These are phyloP conservation scores for Hirsutella rhossiliensis DNA, from an alignment of 2,329 filamentous ascomycete genomes.

Conservation along the genomic window DNA sequence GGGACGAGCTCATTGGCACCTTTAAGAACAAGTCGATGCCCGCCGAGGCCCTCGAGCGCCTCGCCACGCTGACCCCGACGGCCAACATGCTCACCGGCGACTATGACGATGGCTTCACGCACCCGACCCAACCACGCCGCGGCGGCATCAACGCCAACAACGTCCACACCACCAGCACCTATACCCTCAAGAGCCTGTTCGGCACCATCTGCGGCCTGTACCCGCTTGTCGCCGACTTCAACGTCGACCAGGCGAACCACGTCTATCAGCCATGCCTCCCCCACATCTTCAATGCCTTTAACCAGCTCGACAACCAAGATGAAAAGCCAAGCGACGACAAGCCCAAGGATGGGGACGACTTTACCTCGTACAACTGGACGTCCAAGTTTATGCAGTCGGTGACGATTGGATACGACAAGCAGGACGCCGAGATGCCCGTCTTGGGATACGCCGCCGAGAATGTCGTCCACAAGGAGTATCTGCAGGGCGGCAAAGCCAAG, in stretches of 20 bases:
- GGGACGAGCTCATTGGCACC: slow-evolving; percentile 20
- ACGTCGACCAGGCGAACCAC: slow-evolving; percentile 27
- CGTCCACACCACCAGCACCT: slow-evolving; percentile 27
- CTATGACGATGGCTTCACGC: slow-evolving; percentile 19
- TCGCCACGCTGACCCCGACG: slow-evolving; percentile 16
- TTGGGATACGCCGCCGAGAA: slow-evolving; percentile 17
- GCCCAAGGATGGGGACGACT: slow-evolving; percentile 4
- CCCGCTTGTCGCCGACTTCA: slow-evolving; percentile 28
- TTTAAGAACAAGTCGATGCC: slow-evolving; percentile 19
- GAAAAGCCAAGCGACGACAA: neutral
- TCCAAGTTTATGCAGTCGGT: slow-evolving; percentile 21
- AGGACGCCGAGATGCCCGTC: slow-evolving; percentile 15
- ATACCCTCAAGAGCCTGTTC: slow-evolving; percentile 29
- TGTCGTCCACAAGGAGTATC: slow-evolving; percentile 15
- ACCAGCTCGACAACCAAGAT: slow-evolving; percentile 7
- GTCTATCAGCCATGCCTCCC: slow-evolving; percentile 33
- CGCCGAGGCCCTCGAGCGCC: slow-evolving; percentile 13
- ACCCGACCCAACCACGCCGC: slow-evolving; percentile 12
- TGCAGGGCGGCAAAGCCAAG: slow-evolving; percentile 15
- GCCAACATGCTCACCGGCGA: slow-evolving; percentile 22
- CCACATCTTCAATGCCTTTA: slow-evolving; percentile 23
- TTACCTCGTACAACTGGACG: slow-evolving; percentile 16
- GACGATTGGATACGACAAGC: slow-evolving; percentile 20
- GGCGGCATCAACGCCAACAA: slow-evolving; percentile 28
- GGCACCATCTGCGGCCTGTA: slow-evolving; percentile 29